A percentile compares a stretch with the other conserved stretches of the same genome.
phyloP scores from a whole-genome alignment of 2,329 filamentous ascomycete genomes.

The Phialophora tarda region DNA sequence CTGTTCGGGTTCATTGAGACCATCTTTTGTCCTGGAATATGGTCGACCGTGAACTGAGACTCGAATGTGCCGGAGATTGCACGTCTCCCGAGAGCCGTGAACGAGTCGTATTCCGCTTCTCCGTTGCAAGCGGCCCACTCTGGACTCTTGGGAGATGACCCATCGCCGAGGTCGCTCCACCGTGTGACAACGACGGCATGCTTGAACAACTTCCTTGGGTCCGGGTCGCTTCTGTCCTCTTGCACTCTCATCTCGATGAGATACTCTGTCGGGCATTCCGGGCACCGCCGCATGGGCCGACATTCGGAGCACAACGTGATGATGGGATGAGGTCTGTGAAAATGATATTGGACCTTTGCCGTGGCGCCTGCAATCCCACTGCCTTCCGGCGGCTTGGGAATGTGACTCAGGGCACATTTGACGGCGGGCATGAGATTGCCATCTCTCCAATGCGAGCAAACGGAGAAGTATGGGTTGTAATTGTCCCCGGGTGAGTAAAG shows the following conservation, averaged over 20 bases:
- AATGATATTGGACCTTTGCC: slow-evolving; percentile 40
- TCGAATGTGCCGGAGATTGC: slow-evolving; percentile 66
- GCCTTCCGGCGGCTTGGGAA: slow-evolving; percentile 55
- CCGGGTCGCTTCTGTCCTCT: slow-evolving; percentile 58
- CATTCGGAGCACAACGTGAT: slow-evolving; percentile 61
- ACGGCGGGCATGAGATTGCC: slow-evolving; percentile 65
- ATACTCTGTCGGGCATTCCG: slow-evolving; percentile 67
- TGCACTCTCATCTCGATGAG: slow-evolving; percentile 64
- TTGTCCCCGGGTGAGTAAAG: slow-evolving; percentile 63
- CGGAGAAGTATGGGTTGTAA: slow-evolving; percentile 67
- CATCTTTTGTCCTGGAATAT: slow-evolving; percentile 63
- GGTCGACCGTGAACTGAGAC: slow-evolving; percentile 58
- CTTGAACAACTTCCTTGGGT: slow-evolving; percentile 58
- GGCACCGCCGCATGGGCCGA: slow-evolving; percentile 65
- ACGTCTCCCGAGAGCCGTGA: slow-evolving; percentile 58
- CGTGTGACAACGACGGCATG: slow-evolving; percentile 66
- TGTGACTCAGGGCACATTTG: slow-evolving; percentile 66
- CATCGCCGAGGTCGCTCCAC: slow-evolving; percentile 67
- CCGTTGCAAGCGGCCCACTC: slow-evolving; percentile 65
- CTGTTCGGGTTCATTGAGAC: slow-evolving; percentile 64
- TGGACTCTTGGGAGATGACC: slow-evolving; percentile 54
- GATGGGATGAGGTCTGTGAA: slow-evolving; percentile 50
- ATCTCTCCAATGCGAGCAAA: slow-evolving; percentile 67
- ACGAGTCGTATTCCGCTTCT: slow-evolving; percentile 58
- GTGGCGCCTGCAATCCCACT: slow-evolving; percentile 51